Percentiles rank a stretch among this genome's conserved stretches.
These are phyloP conservation scores for Alternaria sp. DNA, from an alignment of 2,329 filamentous ascomycete species.

Conservation along the genomic window DNA sequence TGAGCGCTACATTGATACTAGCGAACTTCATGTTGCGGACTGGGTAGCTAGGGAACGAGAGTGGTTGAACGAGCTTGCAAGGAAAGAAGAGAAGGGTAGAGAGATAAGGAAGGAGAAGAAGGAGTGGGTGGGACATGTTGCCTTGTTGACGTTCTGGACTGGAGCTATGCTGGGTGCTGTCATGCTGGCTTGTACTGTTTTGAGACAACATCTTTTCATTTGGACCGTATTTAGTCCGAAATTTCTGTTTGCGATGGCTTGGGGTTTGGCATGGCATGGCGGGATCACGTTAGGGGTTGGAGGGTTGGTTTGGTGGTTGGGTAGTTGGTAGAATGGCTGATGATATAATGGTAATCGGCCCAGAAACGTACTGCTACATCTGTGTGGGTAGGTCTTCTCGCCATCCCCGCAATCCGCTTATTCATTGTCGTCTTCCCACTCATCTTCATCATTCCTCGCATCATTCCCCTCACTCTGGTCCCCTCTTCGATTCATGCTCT, in stretches of 20 bases:
- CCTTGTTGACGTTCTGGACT: constrained; percentile 74
- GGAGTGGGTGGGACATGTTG: constrained; percentile 59
- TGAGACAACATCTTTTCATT: constrained; percentile 92
- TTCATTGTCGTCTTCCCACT: background rate
- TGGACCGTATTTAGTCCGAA: constrained; percentile 99
- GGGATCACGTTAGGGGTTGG: constrained; percentile 50
- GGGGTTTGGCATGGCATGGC: constrained; percentile 84
- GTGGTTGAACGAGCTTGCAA: constrained; percentile 32
- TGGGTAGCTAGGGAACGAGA: constrained; percentile 44
- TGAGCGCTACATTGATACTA: constrained; percentile 27
- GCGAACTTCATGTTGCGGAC: constrained; percentile 31
- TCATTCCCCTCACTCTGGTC: background rate
- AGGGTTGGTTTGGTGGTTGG: constrained; percentile 44
- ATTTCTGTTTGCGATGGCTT: constrained; percentile 90
- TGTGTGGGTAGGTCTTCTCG: too few relatives aligned
- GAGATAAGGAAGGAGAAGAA: constrained; percentile 14
- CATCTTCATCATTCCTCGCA: background rate
- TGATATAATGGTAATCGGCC: background rate
- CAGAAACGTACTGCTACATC: background rate
- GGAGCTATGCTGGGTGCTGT: constrained; percentile 72
- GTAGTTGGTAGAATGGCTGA: constrained; percentile 32
- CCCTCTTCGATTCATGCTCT: background rate
- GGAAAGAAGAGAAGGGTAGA: constrained; percentile 22
- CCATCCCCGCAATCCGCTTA: background rate
- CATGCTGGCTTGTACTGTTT: constrained; percentile 84